A percentile compares a stretch with the other conserved stretches of the same genome.
Evolutionary conservation across 75 land plant genomes (phyloP).

Genomic region (Cryptomeria japonica): DNA sequence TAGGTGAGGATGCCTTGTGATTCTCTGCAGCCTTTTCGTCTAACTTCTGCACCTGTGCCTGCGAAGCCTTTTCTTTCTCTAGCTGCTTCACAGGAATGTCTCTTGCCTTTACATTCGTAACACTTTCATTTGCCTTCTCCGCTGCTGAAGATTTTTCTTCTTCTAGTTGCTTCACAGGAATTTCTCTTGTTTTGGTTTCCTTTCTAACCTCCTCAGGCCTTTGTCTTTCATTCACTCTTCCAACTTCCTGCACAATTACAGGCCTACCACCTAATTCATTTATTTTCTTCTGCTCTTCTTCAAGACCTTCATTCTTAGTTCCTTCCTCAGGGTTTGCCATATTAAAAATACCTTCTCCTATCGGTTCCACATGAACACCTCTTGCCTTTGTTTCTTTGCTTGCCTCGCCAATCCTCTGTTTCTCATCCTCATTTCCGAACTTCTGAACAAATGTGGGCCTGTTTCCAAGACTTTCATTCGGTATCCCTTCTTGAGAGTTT

Average conservation of each 20-base stretch:
- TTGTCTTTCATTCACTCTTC: not conserved
- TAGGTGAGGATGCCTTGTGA: slow-evolving; percentile 7
- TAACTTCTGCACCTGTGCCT: not conserved
- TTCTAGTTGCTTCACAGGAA: not conserved
- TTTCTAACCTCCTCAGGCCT: not conserved
- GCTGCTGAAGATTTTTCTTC: slow-evolving; percentile 6
- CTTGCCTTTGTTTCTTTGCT: no score
- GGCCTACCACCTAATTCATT: not conserved
- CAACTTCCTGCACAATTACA: slow-evolving; percentile 4
- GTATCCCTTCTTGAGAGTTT: slow-evolving; percentile 8
- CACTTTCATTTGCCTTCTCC: not conserved
- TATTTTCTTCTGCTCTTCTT: not conserved
- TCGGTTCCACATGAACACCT: not conserved
- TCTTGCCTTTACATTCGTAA: no score
- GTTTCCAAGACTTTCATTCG: not conserved
- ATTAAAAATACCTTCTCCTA: not conserved
- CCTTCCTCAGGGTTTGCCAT: not conserved
- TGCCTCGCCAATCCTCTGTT: not conserved
- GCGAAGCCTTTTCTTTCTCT: no score
- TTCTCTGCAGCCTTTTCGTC: not conserved
- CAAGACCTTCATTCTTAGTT: not conserved
- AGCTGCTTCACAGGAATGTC: no score
- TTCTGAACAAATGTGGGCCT: not conserved
- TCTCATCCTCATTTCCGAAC: not conserved
- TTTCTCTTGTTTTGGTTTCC: not conserved